Conservation (phyloP, 2,329 filamentous ascomycete species). For the Fusarium keratoplasticum region DNA sequence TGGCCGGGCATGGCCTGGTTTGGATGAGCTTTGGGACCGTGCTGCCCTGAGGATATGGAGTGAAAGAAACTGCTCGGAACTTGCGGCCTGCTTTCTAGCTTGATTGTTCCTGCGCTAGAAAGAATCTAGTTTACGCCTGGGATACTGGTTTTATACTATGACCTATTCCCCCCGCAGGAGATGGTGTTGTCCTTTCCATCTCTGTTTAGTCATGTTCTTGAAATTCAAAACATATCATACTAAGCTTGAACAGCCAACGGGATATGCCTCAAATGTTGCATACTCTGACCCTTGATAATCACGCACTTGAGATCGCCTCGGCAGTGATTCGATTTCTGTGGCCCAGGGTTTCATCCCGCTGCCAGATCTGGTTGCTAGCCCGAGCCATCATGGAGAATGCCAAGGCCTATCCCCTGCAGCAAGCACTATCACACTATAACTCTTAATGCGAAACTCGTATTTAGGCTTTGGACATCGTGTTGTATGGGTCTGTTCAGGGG, state of each 20-base stretch:
- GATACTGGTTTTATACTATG: not conserved
- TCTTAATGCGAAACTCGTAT: constrained; percentile 1
- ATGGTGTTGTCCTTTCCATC: not conserved
- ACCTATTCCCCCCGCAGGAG: not conserved
- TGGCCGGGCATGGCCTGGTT: not conserved
- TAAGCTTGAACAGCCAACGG: not conserved
- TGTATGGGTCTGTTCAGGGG: not conserved
- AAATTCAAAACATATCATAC: not conserved
- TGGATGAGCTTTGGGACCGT: not conserved
- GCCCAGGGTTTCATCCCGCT: not conserved
- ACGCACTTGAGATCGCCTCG: not conserved
- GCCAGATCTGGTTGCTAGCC: not conserved
- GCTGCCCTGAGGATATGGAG: not conserved
- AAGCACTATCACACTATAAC: not conserved
- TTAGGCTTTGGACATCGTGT: not conserved
- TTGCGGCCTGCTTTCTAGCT: not conserved
- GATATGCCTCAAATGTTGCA: not conserved
- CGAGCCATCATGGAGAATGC: not conserved
- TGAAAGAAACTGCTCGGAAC: not conserved
- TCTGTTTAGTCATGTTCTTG: not conserved
- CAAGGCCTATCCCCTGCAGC: not conserved
- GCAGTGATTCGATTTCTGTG: not conserved
- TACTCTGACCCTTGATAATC: not conserved
- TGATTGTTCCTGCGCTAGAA: not conserved
- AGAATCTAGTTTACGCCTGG: not conserved